Evolutionary conservation across 164 flowering plant species (phyloP), one percentile per base, ranked within the genome.

Genomic region (Annona squamosa): DNA sequence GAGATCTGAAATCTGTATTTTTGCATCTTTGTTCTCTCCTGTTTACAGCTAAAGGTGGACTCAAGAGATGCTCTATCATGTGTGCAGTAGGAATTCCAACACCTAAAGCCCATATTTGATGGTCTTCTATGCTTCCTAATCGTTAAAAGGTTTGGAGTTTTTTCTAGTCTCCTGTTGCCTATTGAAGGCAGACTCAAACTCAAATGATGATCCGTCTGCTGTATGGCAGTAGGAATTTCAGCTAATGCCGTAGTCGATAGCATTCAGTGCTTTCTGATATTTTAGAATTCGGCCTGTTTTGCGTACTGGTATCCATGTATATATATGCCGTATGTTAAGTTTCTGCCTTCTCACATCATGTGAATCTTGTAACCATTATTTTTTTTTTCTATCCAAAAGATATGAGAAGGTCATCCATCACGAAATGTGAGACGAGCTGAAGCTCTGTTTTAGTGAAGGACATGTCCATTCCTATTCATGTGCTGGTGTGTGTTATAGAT

Each of bases 11-110:
- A 48, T 3, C 13, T 26, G 6, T 13, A 37, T 37, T 63, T 52
- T 52, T 52, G 1, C 59, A 9, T 16, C 59, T 52, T 52, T 5
- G 59, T 52, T 52, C 59, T 41, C 65, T 61, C 18, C 48, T 46
- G 42, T 79, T 77, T 74, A 65, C 88, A 92, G 97, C 52, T 89
- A 48, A 86, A 86, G 78, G 84, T 82, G 65, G 97, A 91, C 78
- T 90, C 90, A 2, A 84, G 85, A 1, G 97, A 90, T 82, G 92
- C 85, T 7, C 37, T 74, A 6, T 79, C 87, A 74, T 77, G 83
- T 77, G 84, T 12, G 68, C 68, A 42, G 17, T 66, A 66, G 43
- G 43, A 63, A 66, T 12, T 65, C 43, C 48, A 3, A 42, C 47
- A 17, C 9, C 4, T 44, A 19, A 64, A 64, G 42, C n/a, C 63